Conservation (phyloP, 441 rosid genomes). For the Bruguiera hainesii region DNA sequence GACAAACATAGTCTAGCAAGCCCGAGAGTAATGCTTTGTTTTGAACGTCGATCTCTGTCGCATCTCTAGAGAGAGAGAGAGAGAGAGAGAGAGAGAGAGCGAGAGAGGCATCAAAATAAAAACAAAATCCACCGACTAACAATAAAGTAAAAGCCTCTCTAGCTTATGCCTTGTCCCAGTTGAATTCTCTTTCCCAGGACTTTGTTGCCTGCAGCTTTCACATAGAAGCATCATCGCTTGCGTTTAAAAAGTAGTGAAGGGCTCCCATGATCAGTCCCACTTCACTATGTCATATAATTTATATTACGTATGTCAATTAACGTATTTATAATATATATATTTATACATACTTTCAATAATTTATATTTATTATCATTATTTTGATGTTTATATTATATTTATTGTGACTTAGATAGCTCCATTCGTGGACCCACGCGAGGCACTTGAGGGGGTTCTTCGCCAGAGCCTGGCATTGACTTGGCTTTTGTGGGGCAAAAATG, state of each 20-base stretch:
- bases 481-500: slow-evolving; percentile 19
- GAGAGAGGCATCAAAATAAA: slow-evolving; percentile 1
- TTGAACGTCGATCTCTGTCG: too few species aligned
- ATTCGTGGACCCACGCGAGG: slow-evolving; percentile 7
- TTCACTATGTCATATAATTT: background rate
- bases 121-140: slow-evolving; percentile 30
- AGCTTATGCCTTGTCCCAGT: slow-evolving; percentile 33
- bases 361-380: too few species aligned
- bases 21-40: too few species aligned
- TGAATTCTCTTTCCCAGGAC: slow-evolving; percentile 19
- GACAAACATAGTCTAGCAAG: slow-evolving; percentile 6
- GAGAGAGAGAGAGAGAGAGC: background rate
- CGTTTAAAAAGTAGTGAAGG: slow-evolving; percentile 31
- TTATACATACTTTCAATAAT: too few species aligned
- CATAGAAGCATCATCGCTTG: slow-evolving; percentile 34
- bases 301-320: too few species aligned
- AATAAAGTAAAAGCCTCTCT: background rate
- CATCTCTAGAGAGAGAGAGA: background rate
- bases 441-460: slow-evolving; percentile 7
- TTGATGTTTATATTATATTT: too few species aligned
- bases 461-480: slow-evolving; percentile 20
- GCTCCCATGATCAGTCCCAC: slow-evolving; percentile 28
- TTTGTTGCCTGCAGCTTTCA: slow-evolving; percentile 19
- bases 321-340: too few species aligned
- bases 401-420: background rate